Evolutionary conservation across 345 rosid species (phyloP).

Genomic region (Citrus glauca): DNA sequence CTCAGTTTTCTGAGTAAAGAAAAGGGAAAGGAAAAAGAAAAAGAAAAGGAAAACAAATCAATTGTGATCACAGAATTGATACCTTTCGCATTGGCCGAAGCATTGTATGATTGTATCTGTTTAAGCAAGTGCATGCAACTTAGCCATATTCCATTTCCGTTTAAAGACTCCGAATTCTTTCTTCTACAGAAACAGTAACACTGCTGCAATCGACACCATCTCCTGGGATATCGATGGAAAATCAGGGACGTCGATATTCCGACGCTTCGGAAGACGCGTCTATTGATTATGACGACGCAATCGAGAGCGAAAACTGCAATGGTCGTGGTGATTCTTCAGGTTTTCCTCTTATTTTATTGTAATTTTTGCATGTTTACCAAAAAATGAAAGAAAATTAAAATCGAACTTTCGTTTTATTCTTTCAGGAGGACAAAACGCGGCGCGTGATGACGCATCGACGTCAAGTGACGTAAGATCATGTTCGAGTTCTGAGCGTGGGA

Average conservation of each 20-base stretch:
- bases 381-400: background rate
- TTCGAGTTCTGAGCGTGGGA: constrained; percentile 13
- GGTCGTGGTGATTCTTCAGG: background rate
- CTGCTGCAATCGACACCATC: background rate
- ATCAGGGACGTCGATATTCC: background rate
- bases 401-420: background rate
- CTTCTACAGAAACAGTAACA: background rate
- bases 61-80: background rate
- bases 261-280: background rate
- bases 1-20: background rate
- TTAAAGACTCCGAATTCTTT: background rate
- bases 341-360: background rate
- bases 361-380: background rate
- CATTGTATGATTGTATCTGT: background rate
- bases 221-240: background rate
- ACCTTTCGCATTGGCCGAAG: background rate
- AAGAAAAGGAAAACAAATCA: background rate
- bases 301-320: background rate
- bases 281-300: background rate
- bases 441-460: constrained; percentile 18
- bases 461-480: constrained; percentile 26
- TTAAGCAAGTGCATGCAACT: background rate
- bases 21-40: background rate
- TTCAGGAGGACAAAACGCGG: background rate
- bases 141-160: background rate